A percentile compares a stretch with the other conserved stretches of the same genome.
These are phyloP conservation scores for Exophiala calicioides DNA, from an alignment of 2,329 filamentous ascomycete species.

Conservation along the genomic window DNA sequence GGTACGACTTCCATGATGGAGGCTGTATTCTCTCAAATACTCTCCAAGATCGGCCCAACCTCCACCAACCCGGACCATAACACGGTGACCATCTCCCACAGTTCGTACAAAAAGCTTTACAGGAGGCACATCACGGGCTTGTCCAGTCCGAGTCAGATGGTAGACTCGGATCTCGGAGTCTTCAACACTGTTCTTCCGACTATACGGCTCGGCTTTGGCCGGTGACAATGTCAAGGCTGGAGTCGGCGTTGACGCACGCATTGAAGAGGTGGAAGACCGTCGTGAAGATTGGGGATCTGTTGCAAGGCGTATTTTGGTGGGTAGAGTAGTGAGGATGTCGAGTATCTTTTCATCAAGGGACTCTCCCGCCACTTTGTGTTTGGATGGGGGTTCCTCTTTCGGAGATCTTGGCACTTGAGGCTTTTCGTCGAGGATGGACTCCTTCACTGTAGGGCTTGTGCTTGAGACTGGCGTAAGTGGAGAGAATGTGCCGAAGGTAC, in stretches of 20 bases:
- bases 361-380: constrained; percentile 33
- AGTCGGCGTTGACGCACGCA: constrained; percentile 59
- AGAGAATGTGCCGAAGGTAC: constrained; percentile 5
- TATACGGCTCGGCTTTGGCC: constrained; percentile 39
- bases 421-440: background rate
- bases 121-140: constrained; percentile 55
- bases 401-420: background rate
- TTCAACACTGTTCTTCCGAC: constrained; percentile 46
- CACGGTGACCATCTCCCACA: constrained; percentile 88
- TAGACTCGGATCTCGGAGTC: constrained; percentile 85
- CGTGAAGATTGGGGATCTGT: constrained; percentile 38
- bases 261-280: constrained; percentile 38
- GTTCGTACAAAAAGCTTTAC: constrained; percentile 94
- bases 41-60: constrained; percentile 98
- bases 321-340: constrained; percentile 74
- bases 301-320: constrained; percentile 72
- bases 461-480: constrained; percentile 18
- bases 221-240: constrained; percentile 71
- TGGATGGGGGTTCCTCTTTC: background rate
- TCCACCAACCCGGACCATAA: constrained; percentile 97
- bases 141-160: constrained; percentile 81
- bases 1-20: constrained; percentile 74
- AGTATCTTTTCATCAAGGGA: constrained; percentile 78
- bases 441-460: constrained; percentile 16
- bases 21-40: constrained; percentile 89